Conservation (phyloP, 2,329 filamentous ascomycete genomes). For the Penicillium nordicum region DNA sequence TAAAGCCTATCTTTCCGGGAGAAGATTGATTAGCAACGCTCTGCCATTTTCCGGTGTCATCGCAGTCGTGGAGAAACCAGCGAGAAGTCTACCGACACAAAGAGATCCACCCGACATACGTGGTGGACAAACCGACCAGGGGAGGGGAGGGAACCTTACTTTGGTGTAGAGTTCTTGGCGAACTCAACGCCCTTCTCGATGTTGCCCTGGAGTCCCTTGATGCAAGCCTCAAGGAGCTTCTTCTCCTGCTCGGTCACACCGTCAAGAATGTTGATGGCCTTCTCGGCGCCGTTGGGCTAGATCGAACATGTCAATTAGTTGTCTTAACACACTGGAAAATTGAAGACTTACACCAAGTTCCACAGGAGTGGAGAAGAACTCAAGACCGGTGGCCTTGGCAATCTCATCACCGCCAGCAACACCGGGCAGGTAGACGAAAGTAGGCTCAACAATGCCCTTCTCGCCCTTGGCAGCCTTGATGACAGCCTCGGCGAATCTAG, state of each 20-base stretch:
- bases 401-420: slow-evolving; percentile 83
- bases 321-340: neutral
- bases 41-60: slow-evolving; percentile 23
- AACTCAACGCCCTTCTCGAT: slow-evolving; percentile 93
- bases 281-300: slow-evolving; percentile 79
- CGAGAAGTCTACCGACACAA: slow-evolving; percentile 9
- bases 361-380: slow-evolving; percentile 95
- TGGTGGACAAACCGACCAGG: slow-evolving; percentile 14
- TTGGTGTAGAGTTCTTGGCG: slow-evolving; percentile 80
- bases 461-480: slow-evolving; percentile 84
- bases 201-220: slow-evolving; percentile 82
- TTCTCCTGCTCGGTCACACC: slow-evolving; percentile 83
- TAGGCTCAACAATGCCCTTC: slow-evolving; percentile 90
- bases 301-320: slow-evolving; percentile 28
- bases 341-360: slow-evolving; percentile 79
- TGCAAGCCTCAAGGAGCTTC: slow-evolving; percentile 72
- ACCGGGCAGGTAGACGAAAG: slow-evolving; percentile 91
- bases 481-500: slow-evolving; percentile 87
- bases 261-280: slow-evolving; percentile 75
- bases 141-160: slow-evolving; percentile 59
- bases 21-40: slow-evolving; percentile 37
- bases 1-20: slow-evolving; percentile 47
- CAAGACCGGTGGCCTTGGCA: slow-evolving; percentile 74
- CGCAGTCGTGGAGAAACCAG: slow-evolving; percentile 1
- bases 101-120: slow-evolving; percentile 10